Conservation (phyloP, 805 yeast genomes). For the Starmerella stigmatis region DNA sequence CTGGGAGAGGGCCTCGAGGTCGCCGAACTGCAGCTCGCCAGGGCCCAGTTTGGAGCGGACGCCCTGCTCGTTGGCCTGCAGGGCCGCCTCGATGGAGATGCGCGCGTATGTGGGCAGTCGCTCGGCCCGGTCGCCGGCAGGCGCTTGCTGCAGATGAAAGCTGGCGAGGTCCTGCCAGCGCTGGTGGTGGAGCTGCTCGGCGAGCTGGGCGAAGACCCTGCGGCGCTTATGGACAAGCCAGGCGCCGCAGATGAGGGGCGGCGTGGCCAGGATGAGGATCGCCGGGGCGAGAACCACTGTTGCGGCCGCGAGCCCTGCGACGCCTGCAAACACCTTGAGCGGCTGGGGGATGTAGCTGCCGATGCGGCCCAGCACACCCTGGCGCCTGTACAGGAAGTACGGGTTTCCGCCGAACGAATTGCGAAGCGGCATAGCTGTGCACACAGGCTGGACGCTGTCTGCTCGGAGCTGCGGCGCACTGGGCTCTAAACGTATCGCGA, state of each 20-base stretch:
- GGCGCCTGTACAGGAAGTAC: slow-evolving; percentile 8
- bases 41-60: slow-evolving; percentile 5
- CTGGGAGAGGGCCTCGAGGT: slow-evolving; percentile 9
- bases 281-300: slow-evolving; percentile 20
- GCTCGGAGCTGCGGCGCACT: neutral
- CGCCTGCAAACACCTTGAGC: slow-evolving; percentile 13
- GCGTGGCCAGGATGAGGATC: slow-evolving; percentile 13
- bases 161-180: slow-evolving; percentile 20
- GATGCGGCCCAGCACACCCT: slow-evolving; percentile 8
- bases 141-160: slow-evolving; percentile 14
- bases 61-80: slow-evolving; percentile 10
- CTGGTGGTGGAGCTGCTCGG: slow-evolving; percentile 12
- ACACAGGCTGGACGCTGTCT: neutral
- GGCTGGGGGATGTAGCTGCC: slow-evolving; percentile 13
- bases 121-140: neutral
- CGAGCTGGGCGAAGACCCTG: neutral
- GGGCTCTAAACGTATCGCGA: neutral
- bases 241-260: slow-evolving; percentile 15
- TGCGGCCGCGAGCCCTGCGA: slow-evolving; percentile 17
- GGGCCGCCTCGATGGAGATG: slow-evolving; percentile 9
- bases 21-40: slow-evolving; percentile 2
- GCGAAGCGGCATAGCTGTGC: neutral
- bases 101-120: slow-evolving; percentile 14
- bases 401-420: slow-evolving; percentile 1
- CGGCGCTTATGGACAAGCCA: slow-evolving; percentile 8